Conservation (phyloP, 2,329 filamentous ascomycete genomes). For the Aspergillus sergii region DNA sequence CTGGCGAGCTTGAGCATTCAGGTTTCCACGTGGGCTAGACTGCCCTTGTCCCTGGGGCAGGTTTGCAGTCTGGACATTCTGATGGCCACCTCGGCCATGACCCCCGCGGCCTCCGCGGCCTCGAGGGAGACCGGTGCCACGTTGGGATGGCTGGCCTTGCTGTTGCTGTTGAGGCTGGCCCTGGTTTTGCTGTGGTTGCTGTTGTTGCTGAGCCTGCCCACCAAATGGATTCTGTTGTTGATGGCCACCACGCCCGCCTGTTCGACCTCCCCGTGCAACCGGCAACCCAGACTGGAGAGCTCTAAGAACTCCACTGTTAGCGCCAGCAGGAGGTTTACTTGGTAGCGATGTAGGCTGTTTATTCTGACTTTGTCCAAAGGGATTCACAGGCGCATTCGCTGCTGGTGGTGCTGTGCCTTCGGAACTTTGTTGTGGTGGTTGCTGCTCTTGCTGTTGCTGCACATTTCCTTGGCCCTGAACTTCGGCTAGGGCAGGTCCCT, state of each 20-base stretch:
- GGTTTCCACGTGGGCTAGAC: conserved; percentile 36
- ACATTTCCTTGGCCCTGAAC: conserved; percentile 16
- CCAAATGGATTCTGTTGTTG: conserved; percentile 37
- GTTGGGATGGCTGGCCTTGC: conserved; percentile 26
- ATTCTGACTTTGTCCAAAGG: conserved; percentile 32
- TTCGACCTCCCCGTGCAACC: conserved; percentile 46
- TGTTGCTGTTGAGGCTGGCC: conserved; percentile 29
- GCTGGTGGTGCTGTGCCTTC: conserved; percentile 18
- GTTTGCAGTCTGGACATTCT: conserved; percentile 45
- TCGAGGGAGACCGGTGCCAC: conserved; percentile 45
- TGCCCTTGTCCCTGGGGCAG: conserved; percentile 31
- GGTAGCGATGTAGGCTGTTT: conserved; percentile 31
- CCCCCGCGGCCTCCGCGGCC: conserved; percentile 49
- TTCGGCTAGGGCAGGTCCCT: conserved; percentile 13
- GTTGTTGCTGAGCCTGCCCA: conserved; percentile 19
- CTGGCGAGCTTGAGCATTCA: conserved; percentile 55
- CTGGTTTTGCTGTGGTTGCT: conserved; percentile 30
- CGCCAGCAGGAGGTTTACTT: conserved; percentile 38
- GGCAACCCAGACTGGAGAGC: conserved; percentile 49
- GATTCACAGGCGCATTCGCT: conserved; percentile 22
- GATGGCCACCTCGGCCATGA: conserved; percentile 40
- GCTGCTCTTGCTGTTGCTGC: conserved; percentile 20
- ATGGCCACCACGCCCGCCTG: conserved; percentile 42
- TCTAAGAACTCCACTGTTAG: conserved; percentile 45
- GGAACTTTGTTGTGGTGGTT: conserved; percentile 23